These are phyloP conservation scores for Mariannaea sp. DNA, from an alignment of 2,329 filamentous ascomycete species.

Conservation along the genomic window DNA sequence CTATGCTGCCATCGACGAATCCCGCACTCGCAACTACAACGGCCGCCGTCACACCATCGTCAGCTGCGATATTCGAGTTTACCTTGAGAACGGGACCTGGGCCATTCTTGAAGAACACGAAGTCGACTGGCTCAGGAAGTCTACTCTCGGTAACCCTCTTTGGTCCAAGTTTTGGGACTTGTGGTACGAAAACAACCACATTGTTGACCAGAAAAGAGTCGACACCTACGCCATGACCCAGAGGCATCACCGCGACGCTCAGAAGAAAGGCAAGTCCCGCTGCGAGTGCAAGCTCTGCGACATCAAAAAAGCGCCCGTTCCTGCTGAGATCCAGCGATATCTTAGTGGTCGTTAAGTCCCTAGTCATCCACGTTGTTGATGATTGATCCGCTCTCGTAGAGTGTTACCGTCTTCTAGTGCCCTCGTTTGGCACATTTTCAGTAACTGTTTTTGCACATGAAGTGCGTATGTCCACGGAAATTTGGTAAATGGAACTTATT, in stretches of 20 bases:
- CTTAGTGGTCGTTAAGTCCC: neutral
- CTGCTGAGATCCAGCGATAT: conserved; percentile 6
- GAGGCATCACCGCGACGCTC: conserved; percentile 24
- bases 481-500: no score
- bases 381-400: neutral
- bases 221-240: conserved; percentile 34
- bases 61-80: neutral
- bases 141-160: conserved; percentile 18
- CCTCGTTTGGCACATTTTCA: no score
- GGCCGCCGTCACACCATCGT: neutral
- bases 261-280: neutral
- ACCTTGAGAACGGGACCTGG: neutral
- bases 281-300: conserved; percentile 17
- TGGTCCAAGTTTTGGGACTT: conserved; percentile 34
- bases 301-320: conserved; percentile 12
- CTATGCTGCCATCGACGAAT: neutral
- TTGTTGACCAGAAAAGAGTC: conserved; percentile 32
- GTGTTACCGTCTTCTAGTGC: no score
- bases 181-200: conserved; percentile 25
- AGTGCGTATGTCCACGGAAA: no score
- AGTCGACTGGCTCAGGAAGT: neutral
- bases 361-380: neutral
- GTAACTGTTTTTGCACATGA: no score
- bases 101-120: neutral
- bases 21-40: neutral